phyloP scores from a whole-genome alignment of 495 filamentous ascomycete genomes.

The Astrothelium subdiscretum region DNA sequence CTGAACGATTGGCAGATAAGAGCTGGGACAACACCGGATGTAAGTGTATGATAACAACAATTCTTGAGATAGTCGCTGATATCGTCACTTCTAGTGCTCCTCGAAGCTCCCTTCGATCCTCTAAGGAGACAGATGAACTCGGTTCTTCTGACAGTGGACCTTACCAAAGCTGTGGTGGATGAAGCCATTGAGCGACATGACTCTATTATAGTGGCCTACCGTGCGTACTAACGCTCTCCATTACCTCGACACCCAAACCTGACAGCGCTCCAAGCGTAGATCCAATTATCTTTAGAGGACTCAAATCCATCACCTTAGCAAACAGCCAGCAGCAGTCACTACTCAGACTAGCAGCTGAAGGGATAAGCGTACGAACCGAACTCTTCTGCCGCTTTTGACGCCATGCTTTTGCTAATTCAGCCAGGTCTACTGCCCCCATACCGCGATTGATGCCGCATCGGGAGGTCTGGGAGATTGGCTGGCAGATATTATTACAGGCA shows the following conservation, averaged over 20 bases:
- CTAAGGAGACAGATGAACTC: constrained; percentile 50
- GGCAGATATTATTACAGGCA: constrained; percentile 66
- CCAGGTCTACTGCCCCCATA: constrained; percentile 81
- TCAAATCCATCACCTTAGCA: constrained; percentile 75
- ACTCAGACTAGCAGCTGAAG: constrained; percentile 69
- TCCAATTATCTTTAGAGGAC: constrained; percentile 85
- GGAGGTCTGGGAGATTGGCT: constrained; percentile 93
- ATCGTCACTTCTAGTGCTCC: constrained; percentile 43
- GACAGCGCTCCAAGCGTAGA: constrained; percentile 39
- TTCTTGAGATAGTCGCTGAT: neutral
- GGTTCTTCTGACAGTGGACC: constrained; percentile 82
- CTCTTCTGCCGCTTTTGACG: neutral
- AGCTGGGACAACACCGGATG: constrained; percentile 89
- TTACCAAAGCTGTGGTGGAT: constrained; percentile 79
- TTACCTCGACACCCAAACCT: neutral
- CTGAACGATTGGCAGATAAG: constrained; percentile 75
- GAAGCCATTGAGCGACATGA: constrained; percentile 70
- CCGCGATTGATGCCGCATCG: constrained; percentile 78
- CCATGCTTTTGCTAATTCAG: constrained; percentile 4
- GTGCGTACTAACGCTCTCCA: constrained; percentile 37
- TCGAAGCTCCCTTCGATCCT: constrained; percentile 61
- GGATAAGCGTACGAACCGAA: constrained; percentile 53
- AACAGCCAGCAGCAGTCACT: constrained; percentile 81
- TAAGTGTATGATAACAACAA: constrained; percentile 29
- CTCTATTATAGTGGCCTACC: constrained; percentile 79